Evolutionary conservation across 345 rosid genomes (phyloP).

Genomic region (Acer yangbiense): DNA sequence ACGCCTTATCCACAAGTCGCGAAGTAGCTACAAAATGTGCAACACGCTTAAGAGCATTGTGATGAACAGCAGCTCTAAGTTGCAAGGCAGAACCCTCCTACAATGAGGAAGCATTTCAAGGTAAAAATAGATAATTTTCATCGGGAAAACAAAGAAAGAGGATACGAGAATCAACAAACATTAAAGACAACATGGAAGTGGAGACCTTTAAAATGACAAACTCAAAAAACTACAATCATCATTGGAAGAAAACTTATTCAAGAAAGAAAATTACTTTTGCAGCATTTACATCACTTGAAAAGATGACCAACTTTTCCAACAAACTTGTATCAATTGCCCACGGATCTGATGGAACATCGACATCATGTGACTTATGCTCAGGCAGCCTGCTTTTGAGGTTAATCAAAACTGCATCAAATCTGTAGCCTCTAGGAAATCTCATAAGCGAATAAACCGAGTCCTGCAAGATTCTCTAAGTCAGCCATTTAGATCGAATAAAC

Average conservation of each 20-base stretch:
- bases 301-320: conserved; percentile 67
- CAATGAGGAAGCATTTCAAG: conserved; percentile 18
- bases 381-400: conserved; percentile 30
- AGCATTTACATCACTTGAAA: conserved; percentile 39
- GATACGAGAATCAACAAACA: neutral
- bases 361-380: conserved; percentile 37
- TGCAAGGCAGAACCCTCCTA: conserved; percentile 56
- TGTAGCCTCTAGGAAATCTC: conserved; percentile 71
- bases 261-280: conserved; percentile 43
- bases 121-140: conserved; percentile 5
- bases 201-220: neutral
- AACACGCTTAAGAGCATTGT: conserved; percentile 62
- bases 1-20: conserved; percentile 54
- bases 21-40: conserved; percentile 60
- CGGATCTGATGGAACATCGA: conserved; percentile 41
- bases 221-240: neutral
- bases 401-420: conserved; percentile 31
- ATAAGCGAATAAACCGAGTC: conserved; percentile 67
- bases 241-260: neutral
- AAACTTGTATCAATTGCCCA: conserved; percentile 47
- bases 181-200: neutral
- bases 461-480: conserved; percentile 47
- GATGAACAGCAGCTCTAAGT: conserved; percentile 54
- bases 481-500: conserved; percentile 13
- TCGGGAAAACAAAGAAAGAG: neutral